These are phyloP conservation scores for Stachybotrys echinatus DNA, from an alignment of 2,329 filamentous ascomycete genomes.

Conservation along the genomic window DNA sequence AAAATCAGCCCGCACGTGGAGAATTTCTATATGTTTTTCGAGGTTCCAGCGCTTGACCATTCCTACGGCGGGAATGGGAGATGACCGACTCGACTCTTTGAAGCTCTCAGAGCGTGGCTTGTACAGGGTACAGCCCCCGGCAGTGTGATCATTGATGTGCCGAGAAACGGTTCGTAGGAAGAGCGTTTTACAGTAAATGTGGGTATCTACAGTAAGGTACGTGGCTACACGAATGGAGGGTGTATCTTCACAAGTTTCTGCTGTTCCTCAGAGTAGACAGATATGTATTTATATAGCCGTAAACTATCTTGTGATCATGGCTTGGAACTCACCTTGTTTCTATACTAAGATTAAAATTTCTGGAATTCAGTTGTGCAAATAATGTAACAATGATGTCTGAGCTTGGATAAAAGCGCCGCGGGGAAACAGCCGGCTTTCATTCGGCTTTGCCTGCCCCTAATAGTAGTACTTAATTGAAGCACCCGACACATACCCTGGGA, in stretches of 20 bases:
- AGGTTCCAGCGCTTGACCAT: slow-evolving; percentile 9
- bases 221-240: background rate
- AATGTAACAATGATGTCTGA: background rate
- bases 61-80: slow-evolving; percentile 6
- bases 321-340: background rate
- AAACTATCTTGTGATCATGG: background rate
- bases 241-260: background rate
- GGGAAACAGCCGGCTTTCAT: background rate
- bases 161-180: background rate
- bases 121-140: slow-evolving; percentile 7
- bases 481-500: background rate
- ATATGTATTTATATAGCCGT: background rate
- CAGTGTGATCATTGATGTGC: background rate
- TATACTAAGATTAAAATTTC: background rate
- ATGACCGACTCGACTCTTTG: slow-evolving; percentile 6
- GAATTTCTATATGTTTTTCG: slow-evolving; percentile 11
- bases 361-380: background rate
- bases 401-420: background rate
- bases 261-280: background rate
- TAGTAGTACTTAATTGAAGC: background rate
- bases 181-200: background rate
- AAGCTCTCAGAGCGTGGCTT: slow-evolving; percentile 9
- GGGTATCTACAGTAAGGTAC: background rate
- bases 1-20: background rate
- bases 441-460: too few species aligned